Conservation (phyloP, 805 yeast genomes). For the Ogataea ramenticola region DNA sequence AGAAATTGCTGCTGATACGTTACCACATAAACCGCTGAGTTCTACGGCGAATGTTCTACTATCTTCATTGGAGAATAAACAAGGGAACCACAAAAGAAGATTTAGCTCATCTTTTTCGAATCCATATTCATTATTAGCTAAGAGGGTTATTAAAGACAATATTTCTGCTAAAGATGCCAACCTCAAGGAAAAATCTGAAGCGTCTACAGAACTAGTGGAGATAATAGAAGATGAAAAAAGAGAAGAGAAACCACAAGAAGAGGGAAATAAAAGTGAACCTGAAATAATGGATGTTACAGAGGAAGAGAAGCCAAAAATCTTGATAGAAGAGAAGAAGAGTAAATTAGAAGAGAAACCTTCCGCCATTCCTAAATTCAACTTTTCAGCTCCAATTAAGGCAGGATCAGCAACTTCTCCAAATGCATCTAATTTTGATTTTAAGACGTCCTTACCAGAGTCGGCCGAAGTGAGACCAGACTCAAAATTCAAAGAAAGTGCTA, state of each 20-base stretch:
- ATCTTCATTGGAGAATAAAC: conserved; percentile 12
- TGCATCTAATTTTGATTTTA: too few species aligned
- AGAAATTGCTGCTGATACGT: not conserved
- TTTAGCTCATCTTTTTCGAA: not conserved
- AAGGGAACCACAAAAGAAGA: not conserved
- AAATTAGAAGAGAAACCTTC: too few species aligned
- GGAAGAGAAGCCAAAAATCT: too few species aligned
- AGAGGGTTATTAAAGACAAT: not conserved
- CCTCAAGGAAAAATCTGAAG: too few species aligned
- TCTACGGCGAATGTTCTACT: conserved; percentile 19
- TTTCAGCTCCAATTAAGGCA: not conserved
- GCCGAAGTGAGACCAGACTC: too few species aligned
- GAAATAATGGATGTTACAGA: not conserved
- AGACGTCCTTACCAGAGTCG: too few species aligned
- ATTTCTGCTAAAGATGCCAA: not conserved
- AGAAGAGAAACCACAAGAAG: not conserved
- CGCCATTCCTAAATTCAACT: too few species aligned
- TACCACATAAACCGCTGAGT: conserved; percentile 10
- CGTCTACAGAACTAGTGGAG: too few species aligned
- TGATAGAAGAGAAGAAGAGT: too few species aligned
- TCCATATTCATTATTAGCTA: not conserved
- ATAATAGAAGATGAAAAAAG: not conserved
- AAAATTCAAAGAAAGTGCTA: too few species aligned
- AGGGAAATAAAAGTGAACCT: conserved; percentile 2
- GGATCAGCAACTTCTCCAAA: not conserved